Percentiles rank a stretch among this genome's conserved stretches.
Evolutionary conservation across 805 yeast species (phyloP).

Genomic region (Schizosaccharomyces osmophilus): DNA sequence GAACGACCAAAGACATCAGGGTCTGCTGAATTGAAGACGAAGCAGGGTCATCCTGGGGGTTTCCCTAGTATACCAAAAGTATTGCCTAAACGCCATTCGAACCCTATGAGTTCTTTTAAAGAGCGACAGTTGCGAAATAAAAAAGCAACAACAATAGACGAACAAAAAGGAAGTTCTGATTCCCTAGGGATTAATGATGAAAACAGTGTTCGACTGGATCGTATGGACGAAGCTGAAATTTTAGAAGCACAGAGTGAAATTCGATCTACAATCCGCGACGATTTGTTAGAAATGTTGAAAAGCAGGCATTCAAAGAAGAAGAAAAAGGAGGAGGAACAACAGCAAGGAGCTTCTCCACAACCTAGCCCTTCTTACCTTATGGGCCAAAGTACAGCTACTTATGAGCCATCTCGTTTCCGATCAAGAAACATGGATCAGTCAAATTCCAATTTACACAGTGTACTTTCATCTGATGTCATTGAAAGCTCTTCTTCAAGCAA

Average conservation of each 20-base stretch:
- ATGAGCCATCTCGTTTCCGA: background rate
- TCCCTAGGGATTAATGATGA: conserved; percentile 5
- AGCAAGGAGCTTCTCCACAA: background rate
- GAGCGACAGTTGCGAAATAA: background rate
- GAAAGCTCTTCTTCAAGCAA: background rate
- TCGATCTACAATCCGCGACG: conserved; percentile 6
- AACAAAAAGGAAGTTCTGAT: background rate
- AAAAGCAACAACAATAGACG: background rate
- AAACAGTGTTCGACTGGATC: conserved; percentile 6
- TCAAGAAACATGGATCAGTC: background rate
- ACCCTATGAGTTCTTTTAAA: background rate
- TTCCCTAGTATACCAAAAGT: background rate
- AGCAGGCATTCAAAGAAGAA: background rate
- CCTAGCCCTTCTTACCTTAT: background rate
- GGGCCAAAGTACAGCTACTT: background rate
- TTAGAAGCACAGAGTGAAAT: conserved; percentile 6
- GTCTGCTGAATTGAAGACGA: background rate
- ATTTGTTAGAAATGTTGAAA: conserved; percentile 5
- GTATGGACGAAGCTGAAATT: conserved; percentile 7
- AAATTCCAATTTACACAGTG: background rate
- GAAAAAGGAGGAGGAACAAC: background rate
- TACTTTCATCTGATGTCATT: background rate
- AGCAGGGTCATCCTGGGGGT: background rate
- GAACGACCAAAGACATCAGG: background rate
- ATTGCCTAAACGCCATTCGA: background rate